Evolutionary conservation across 2,329 filamentous ascomycete genomes (phyloP).

Genomic region (Ustulina deusta): DNA sequence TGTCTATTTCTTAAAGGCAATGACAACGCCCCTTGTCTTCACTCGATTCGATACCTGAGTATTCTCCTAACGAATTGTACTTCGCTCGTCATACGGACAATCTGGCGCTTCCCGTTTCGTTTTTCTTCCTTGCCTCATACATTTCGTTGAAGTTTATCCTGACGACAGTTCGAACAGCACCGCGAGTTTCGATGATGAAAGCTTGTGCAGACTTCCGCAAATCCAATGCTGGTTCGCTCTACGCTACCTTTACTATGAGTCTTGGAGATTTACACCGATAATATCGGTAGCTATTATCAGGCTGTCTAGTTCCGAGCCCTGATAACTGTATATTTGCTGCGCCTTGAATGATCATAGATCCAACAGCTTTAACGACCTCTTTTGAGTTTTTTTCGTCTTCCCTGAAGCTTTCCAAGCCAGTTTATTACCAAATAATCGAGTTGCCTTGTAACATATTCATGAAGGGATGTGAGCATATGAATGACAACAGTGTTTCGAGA

Average conservation of each 20-base stretch:
- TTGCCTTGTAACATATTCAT: too few relatives aligned
- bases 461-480: too few relatives aligned
- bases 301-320: neutral
- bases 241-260: neutral
- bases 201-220: neutral
- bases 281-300: neutral
- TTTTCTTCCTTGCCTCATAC: neutral
- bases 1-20: too few relatives aligned
- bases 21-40: too few relatives aligned
- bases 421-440: too few relatives aligned
- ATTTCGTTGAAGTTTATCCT: neutral
- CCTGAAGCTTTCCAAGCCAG: too few relatives aligned
- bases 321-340: neutral
- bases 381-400: neutral
- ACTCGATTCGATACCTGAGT: too few relatives aligned
- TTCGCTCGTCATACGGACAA: neutral
- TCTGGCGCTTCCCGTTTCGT: neutral
- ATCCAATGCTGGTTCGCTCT: neutral
- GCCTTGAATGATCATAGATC: neutral
- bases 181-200: neutral
- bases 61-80: too few relatives aligned
- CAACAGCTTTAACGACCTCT: neutral
- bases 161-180: neutral
- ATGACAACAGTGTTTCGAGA: too few relatives aligned
- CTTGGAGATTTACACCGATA: neutral